A percentile compares a stretch with the other conserved stretches of the same genome.
Evolutionary conservation across 2,329 filamentous ascomycete species (phyloP).

Genomic region (Ceratocystis lukuohia): DNA sequence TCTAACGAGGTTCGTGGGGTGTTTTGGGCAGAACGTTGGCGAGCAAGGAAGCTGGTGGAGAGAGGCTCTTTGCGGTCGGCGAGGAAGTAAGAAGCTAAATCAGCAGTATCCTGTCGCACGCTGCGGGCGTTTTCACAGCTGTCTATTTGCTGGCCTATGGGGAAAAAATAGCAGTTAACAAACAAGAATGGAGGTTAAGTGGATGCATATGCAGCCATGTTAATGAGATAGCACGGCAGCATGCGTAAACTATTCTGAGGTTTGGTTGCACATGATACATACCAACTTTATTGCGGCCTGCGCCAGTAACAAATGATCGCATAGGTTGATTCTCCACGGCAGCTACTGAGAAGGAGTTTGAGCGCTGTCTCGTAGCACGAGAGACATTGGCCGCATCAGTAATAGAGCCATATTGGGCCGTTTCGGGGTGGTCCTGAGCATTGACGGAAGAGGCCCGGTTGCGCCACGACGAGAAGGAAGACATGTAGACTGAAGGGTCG

Average conservation of each 20-base stretch:
- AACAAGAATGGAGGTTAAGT: not conserved
- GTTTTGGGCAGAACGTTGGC: conserved; percentile 28
- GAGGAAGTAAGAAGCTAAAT: conserved; percentile 70
- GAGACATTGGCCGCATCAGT: not conserved
- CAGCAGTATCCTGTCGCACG: conserved; percentile 75
- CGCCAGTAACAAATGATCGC: conserved; percentile 57
- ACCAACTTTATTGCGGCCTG: conserved; percentile 47
- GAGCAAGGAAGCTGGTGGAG: conserved; percentile 22
- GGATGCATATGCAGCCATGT: not conserved
- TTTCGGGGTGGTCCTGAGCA: conserved; percentile 19
- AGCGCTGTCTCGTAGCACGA: conserved; percentile 20
- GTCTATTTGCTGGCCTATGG: conserved; percentile 38
- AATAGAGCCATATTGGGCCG: conserved; percentile 22
- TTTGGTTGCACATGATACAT: conserved; percentile 29
- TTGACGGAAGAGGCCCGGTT: conserved; percentile 25
- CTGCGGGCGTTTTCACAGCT: conserved; percentile 61
- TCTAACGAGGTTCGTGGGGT: conserved; percentile 23
- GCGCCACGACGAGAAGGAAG: conserved; percentile 36
- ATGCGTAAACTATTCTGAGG: not conserved
- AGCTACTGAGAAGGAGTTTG: conserved; percentile 28
- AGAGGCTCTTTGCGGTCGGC: conserved; percentile 40
- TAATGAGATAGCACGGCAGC: not conserved
- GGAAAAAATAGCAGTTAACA: not conserved
- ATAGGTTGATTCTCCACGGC: conserved; percentile 37
- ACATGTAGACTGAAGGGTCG: conserved; percentile 8